phyloP scores from a whole-genome alignment of 2,329 filamentous ascomycete species.

The Fusarium hostae region DNA sequence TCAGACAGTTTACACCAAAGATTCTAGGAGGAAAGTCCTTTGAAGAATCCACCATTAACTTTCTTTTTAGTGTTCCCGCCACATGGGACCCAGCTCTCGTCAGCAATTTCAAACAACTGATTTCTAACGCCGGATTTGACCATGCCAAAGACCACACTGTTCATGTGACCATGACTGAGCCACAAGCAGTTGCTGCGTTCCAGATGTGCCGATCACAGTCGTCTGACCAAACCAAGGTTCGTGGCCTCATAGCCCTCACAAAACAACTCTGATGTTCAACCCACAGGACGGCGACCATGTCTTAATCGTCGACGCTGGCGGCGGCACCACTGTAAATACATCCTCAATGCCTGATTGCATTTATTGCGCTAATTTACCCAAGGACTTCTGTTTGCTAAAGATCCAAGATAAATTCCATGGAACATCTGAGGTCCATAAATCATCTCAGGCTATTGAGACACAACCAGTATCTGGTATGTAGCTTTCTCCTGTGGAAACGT shows the following conservation, averaged over 20 bases:
- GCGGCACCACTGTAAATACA: neutral
- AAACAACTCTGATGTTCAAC: neutral
- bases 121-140: neutral
- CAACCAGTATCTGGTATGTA: too few species aligned
- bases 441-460: too few species aligned
- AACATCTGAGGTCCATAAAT: too few species aligned
- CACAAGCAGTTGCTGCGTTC: neutral
- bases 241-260: neutral
- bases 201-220: neutral
- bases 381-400: neutral
- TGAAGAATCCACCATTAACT: neutral
- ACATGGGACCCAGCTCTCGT: neutral
- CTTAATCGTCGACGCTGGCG: neutral
- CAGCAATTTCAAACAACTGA: neutral
- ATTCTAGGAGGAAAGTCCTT: accelerated
- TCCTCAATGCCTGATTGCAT: too few species aligned
- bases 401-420: too few species aligned
- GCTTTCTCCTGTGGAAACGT: too few species aligned
- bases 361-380: neutral
- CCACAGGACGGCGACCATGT: neutral
- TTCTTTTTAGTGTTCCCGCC: neutral
- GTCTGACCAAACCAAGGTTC: neutral
- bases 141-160: too few species aligned
- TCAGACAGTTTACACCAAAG: neutral
- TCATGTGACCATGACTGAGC: neutral